Base-by-base conservation (phyloP, 2,329 filamentous ascomycete genomes). In the Colletotrichum karsti region DNA sequence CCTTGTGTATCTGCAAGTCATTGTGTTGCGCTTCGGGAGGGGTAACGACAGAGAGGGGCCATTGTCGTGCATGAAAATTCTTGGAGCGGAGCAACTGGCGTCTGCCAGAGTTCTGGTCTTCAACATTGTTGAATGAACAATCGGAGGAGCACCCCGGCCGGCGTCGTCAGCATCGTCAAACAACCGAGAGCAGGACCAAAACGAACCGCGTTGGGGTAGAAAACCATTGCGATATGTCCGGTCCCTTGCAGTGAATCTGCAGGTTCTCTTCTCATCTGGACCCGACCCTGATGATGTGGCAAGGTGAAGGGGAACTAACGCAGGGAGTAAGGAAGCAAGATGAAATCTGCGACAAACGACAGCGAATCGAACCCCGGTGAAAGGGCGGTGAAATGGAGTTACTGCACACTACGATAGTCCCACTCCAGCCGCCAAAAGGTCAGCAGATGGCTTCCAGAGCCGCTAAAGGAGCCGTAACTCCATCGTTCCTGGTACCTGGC, bases 341-440 rank as follows among this genome's bases (percentile, higher is more conserved):
- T 18, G 56, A 26, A 57, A 53, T 28, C 46, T 59, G 62, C 22
- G 62, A 35, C 61, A 22, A n/a, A 51, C 26, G 54, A 69, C 46
- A 51, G 50, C 54, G 66, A 61, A 69, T 66, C 46, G 54, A 60
- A 22, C 18, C 54, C 55, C 24, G 46, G 46, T 54, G 28, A 69
- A 69, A 66, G 46, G 60, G 66, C 66, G 66, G 66, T 69, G 66
- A 69, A 66, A 39, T 60, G 54, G 39, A 44, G 22, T 56, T 54
- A 48, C 39, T 41, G 54, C 61, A 68, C 39, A 50, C 65, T 53
- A 66, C 24, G 30, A 37, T 12, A 18, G 39, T 30, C 28, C 53
- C 60, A 64, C 60, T 22, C 39, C 58, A 60, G 61, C 37, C 65
- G 26, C 44, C 22, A 63, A 41, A 33, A 48, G 65, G 65, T 66